Conservation (phyloP, 768 basidiomycete species). For the Mycena latifolia region DNA sequence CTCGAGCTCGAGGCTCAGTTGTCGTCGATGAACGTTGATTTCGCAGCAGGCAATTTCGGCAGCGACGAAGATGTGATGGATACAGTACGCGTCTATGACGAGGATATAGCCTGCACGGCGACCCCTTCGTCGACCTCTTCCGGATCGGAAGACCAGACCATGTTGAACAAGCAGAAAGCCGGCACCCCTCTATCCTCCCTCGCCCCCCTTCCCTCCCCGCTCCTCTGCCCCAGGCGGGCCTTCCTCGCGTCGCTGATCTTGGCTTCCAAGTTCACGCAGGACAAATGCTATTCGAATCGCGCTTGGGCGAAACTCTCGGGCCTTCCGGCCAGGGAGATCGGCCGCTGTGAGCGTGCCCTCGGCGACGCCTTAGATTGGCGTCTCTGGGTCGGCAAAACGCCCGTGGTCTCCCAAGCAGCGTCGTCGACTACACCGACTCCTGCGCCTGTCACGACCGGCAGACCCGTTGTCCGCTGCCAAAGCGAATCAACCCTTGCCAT, state of each 20-base stretch:
- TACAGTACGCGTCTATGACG: constrained; percentile 58
- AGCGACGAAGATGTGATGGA: constrained; percentile 48
- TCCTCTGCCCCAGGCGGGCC: constrained; percentile 89
- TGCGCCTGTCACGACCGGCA: constrained; percentile 38
- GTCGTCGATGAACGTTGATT: constrained; percentile 34
- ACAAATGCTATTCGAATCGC: constrained; percentile 92
- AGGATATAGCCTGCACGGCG: constrained; percentile 37
- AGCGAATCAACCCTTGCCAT: constrained; percentile 58
- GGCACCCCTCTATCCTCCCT: constrained; percentile 33
- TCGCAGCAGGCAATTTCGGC: constrained; percentile 17
- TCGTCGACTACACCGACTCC: constrained; percentile 39
- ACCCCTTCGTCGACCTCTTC: constrained; percentile 26
- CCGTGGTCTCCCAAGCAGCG: constrained; percentile 38
- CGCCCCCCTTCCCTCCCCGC: constrained; percentile 74
- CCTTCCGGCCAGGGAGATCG: constrained; percentile 86
- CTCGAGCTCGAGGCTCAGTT: constrained; percentile 55
- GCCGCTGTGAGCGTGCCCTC: constrained; percentile 89
- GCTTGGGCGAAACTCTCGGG: constrained; percentile 97
- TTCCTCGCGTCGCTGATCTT: constrained; percentile 91
- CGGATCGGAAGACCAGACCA: constrained; percentile 6
- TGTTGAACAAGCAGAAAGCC: constrained; percentile 24
- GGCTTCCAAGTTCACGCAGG: constrained; percentile 94
- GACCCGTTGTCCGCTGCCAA: constrained; percentile 61
- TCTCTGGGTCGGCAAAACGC: constrained; percentile 90
- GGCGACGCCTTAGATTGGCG: constrained; percentile 90